Evolutionary conservation across 75 land plant genomes (phyloP).

Genomic region (Isoetes taiwanensis): DNA sequence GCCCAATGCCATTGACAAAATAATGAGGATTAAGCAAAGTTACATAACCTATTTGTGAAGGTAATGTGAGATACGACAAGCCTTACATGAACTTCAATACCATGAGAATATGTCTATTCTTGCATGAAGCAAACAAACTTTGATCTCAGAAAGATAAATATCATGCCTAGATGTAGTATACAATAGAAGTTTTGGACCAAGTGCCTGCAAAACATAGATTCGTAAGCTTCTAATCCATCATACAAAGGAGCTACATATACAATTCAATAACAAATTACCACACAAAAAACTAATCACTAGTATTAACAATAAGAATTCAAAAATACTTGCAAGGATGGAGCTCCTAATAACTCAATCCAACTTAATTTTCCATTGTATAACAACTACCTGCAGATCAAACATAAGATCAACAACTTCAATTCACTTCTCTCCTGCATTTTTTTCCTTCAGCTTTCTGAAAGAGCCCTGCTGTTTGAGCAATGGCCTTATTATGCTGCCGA

Average conservation of each 20-base stretch:
- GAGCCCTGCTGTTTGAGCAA: background rate
- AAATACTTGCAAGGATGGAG: slow-evolving; percentile 49
- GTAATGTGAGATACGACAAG: too few relatives aligned
- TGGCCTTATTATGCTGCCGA: too few relatives aligned
- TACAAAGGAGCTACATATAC: background rate
- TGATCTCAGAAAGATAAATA: slow-evolving; percentile 22
- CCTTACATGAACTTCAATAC: too few relatives aligned
- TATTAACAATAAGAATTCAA: background rate
- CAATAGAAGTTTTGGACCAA: slow-evolving; percentile 90
- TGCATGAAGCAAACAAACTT: slow-evolving; percentile 63
- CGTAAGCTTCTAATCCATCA: too few relatives aligned
- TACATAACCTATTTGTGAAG: too few relatives aligned
- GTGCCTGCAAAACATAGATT: slow-evolving; percentile 49
- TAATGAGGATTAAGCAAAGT: too few relatives aligned
- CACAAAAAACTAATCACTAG: background rate
- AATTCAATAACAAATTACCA: background rate
- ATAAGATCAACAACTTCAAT: slow-evolving; percentile 7
- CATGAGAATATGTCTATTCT: slow-evolving; percentile 63
- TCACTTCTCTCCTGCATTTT: slow-evolving; percentile 8
- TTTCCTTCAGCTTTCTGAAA: slow-evolving; percentile 5
- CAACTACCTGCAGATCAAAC: slow-evolving; percentile 26
- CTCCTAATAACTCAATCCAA: slow-evolving; percentile 32
- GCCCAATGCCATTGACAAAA: too few relatives aligned
- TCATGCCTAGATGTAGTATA: slow-evolving; percentile 40
- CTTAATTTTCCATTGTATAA: background rate